Percentiles rank a stretch among this genome's conserved stretches.
Evolutionary conservation across 2,329 filamentous ascomycete genomes (phyloP).

Genomic region (Fusarium albidum): DNA sequence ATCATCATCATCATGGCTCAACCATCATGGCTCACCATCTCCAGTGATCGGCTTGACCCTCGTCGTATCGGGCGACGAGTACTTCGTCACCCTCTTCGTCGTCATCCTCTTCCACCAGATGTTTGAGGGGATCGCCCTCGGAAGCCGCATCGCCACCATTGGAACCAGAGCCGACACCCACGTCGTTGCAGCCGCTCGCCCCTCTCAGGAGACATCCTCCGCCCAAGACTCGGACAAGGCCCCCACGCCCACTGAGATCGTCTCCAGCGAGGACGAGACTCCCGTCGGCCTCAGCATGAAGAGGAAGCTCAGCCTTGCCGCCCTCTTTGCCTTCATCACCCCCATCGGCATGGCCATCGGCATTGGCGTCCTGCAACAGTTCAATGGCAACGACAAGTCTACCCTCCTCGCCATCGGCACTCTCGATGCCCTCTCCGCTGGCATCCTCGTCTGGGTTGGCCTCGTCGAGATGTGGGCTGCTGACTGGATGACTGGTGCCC

Average conservation of each 20-base stretch:
- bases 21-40: neutral
- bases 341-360: slow-evolving; percentile 84
- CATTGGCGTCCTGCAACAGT: slow-evolving; percentile 72
- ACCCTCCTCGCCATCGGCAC: slow-evolving; percentile 78
- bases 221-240: slow-evolving; percentile 41
- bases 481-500: slow-evolving; percentile 70
- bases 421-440: slow-evolving; percentile 76
- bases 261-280: slow-evolving; percentile 19
- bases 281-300: slow-evolving; percentile 45
- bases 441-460: slow-evolving; percentile 82
- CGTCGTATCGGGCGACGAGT: slow-evolving; percentile 65
- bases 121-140: slow-evolving; percentile 80
- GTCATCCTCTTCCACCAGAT: slow-evolving; percentile 83
- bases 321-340: slow-evolving; percentile 74
- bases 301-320: slow-evolving; percentile 68
- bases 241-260: slow-evolving; percentile 33
- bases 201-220: slow-evolving; percentile 22
- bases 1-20: too few species aligned
- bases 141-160: slow-evolving; percentile 72
- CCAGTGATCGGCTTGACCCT: slow-evolving; percentile 70
- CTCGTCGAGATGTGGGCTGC: slow-evolving; percentile 81
- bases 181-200: slow-evolving; percentile 33
- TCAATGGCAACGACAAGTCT: slow-evolving; percentile 75
- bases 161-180: slow-evolving; percentile 41
- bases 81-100: slow-evolving; percentile 65